These are phyloP conservation scores for Nicotiana tabacum DNA, from an alignment of 257 asterid species.

Conservation along the genomic window DNA sequence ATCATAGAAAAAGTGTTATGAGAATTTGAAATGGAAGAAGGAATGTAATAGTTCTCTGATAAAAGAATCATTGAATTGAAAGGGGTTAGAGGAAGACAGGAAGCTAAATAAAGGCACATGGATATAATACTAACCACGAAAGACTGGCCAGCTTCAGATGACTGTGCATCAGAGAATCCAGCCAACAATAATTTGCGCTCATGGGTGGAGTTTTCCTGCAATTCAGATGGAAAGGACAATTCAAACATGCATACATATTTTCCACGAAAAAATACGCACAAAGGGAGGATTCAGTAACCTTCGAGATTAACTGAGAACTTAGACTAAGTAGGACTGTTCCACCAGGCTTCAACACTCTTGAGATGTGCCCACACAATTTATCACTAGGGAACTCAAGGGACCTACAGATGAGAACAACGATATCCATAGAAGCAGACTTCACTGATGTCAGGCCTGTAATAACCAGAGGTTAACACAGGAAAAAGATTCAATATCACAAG, in stretches of 20 bases:
- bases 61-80: background rate
- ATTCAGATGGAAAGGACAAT: slow-evolving; percentile 6
- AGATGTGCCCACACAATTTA: slow-evolving; percentile 42
- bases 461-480: background rate
- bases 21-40: background rate
- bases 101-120: background rate
- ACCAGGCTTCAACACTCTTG: slow-evolving; percentile 62
- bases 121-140: slow-evolving; percentile 43
- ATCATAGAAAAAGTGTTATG: background rate
- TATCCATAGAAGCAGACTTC: slow-evolving; percentile 53
- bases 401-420: slow-evolving; percentile 38
- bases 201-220: slow-evolving; percentile 53
- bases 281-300: background rate
- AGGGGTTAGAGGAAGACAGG: background rate
- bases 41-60: background rate
- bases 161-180: slow-evolving; percentile 62
- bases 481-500: background rate
- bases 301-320: slow-evolving; percentile 32
- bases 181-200: slow-evolving; percentile 69
- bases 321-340: slow-evolving; percentile 47
- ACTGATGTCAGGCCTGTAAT: slow-evolving; percentile 46
- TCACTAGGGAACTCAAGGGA: slow-evolving; percentile 50
- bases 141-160: slow-evolving; percentile 40
- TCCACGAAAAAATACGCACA: background rate
- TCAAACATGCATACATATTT: background rate